Base-by-base conservation (phyloP, 2,329 filamentous ascomycete species). In the Lachnellula occidentalis region DNA sequence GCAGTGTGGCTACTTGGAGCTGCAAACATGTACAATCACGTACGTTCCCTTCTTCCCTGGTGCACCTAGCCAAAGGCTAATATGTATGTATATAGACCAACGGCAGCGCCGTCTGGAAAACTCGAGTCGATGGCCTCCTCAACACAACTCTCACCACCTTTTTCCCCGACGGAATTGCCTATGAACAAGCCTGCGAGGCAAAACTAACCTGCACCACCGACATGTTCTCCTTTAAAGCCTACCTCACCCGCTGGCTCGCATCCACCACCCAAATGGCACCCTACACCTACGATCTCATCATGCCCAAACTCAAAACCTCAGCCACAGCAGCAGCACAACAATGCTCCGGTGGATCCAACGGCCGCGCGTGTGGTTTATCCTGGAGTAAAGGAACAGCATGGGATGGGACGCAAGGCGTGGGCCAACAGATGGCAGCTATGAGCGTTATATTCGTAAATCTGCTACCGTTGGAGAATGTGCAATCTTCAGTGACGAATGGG, bases 371-470 rank as follows among this genome's bases (percentile, higher is more conserved):
- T 60, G 82, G 83, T 8, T 66, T 83, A 27, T 77, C 77, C 53
- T 87, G 83, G 82, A 77, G 76, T 41, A 76, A 78, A 54, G 61
- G 58, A 12, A 72, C 69, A 27, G 69, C 43, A 1, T 69, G 60
- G 55, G 79, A 81, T 61, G 72, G 74, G 4, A 69, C 67, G 1
- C 65, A 67, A 11, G 79, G 80, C 7, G 78, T 81, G 1, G 79
- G 79, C 2, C 76, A 82, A 65, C 84, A 88, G 69, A 88, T 90
- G 85, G 77, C 82, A 0, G 84, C 82, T 4, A 80, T 83, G 78
- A 76, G 74, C 48, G 79, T 78, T 0, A 70, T 84, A 6, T 78
- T 76, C 42, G 72, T 77, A 42, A 74, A 81, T 52, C 65, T 71
- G 41, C 70, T 71, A 15, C 66, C 73, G 47, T 66, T 75, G 6